phyloP scores from a whole-genome alignment of 305 asterid genomes.

The Solanum chacoense region DNA sequence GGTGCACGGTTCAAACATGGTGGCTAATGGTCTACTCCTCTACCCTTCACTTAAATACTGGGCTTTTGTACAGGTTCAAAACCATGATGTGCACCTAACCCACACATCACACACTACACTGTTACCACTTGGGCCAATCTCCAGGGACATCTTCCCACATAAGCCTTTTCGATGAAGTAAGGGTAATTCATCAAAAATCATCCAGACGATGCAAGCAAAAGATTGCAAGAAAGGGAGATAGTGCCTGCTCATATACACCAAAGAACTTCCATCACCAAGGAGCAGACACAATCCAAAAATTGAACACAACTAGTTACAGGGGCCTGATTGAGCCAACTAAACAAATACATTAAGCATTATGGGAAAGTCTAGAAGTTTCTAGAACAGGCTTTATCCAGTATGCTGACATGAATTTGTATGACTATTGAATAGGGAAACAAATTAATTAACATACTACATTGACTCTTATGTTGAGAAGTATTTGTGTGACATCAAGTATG shows the following conservation, averaged over 20 bases:
- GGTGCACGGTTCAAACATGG: background rate
- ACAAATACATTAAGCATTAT: background rate
- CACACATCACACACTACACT: background rate
- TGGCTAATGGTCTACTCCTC: background rate
- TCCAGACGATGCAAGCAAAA: background rate
- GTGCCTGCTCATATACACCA: background rate
- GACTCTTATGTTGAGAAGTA: background rate
- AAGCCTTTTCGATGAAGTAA: background rate
- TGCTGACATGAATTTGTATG: background rate
- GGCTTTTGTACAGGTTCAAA: background rate
- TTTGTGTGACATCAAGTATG: background rate
- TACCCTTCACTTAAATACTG: background rate
- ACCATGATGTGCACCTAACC: background rate
- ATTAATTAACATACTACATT: background rate
- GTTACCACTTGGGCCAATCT: background rate
- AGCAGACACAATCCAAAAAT: background rate
- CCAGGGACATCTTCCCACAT: background rate
- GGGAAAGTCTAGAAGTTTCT: background rate
- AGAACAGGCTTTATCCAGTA: background rate
- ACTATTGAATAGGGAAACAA: background rate
- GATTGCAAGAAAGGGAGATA: background rate
- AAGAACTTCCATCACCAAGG: background rate
- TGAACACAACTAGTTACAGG: background rate
- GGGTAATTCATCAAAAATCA: background rate
- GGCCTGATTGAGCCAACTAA: background rate